phyloP scores from a whole-genome alignment of 2,329 filamentous ascomycete species.

The Calycina marina region DNA sequence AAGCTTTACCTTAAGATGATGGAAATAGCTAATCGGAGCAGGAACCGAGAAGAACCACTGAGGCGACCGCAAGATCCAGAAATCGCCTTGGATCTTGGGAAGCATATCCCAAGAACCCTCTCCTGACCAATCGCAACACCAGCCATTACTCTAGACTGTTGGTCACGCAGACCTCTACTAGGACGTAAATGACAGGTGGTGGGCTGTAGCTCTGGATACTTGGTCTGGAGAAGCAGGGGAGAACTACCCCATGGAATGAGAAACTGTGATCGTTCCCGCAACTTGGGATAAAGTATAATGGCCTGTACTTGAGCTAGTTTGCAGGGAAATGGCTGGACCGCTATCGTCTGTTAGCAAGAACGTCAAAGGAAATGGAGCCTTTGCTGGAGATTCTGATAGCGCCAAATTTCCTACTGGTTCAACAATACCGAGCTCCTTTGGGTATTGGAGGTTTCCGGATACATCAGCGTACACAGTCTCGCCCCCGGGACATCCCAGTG shows the following conservation, averaged over 20 bases:
- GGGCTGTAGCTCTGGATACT: slow-evolving; percentile 31
- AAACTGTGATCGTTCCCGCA: slow-evolving; percentile 32
- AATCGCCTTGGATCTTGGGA: slow-evolving; percentile 47
- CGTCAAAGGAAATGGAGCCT: slow-evolving; percentile 28
- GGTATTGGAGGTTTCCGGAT: slow-evolving; percentile 38
- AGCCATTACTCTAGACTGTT: slow-evolving; percentile 32
- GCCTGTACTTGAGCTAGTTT: slow-evolving; percentile 29
- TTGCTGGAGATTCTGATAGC: slow-evolving; percentile 28
- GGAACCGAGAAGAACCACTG: too few species aligned
- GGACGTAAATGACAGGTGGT: slow-evolving; percentile 35
- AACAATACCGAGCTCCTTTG: slow-evolving; percentile 35
- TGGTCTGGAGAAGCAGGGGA: slow-evolving; percentile 28
- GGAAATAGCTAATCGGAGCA: too few species aligned
- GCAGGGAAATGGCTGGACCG: slow-evolving; percentile 29
- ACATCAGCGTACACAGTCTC: slow-evolving; percentile 31
- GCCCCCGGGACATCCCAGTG: slow-evolving; percentile 26
- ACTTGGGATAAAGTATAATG: slow-evolving; percentile 33
- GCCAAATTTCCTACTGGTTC: slow-evolving; percentile 29
- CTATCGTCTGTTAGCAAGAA: slow-evolving; percentile 24
- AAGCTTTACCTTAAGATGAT: slow-evolving; percentile 28
- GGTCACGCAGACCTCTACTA: slow-evolving; percentile 42
- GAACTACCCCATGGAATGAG: slow-evolving; percentile 38
- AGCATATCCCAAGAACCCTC: slow-evolving; percentile 25
- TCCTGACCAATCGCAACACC: slow-evolving; percentile 27
- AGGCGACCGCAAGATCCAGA: slow-evolving; percentile 30